A percentile compares a stretch with the other conserved stretches of the same genome.
Evolutionary conservation across 495 filamentous ascomycete species (phyloP).

Genomic region (Hypoxylon lienhwacheense): DNA sequence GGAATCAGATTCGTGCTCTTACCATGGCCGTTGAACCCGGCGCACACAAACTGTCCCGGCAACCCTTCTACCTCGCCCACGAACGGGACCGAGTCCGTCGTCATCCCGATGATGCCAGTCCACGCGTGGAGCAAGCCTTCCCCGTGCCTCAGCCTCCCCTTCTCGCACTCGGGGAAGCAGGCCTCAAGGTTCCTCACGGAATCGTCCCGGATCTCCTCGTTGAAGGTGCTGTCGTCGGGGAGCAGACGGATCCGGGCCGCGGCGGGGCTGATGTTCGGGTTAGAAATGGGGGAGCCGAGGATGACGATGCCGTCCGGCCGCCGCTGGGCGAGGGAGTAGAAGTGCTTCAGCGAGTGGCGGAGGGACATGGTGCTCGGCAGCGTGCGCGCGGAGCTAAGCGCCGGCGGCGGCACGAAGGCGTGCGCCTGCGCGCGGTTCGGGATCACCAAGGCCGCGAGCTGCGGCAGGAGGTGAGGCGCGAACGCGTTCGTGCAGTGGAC

Average conservation of each 20-base stretch:
- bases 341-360: constrained; percentile 36
- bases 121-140: constrained; percentile 36
- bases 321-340: constrained; percentile 34
- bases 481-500: constrained; percentile 41
- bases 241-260: constrained; percentile 11
- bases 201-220: constrained; percentile 34
- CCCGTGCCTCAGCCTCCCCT: constrained; percentile 18
- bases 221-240: constrained; percentile 26
- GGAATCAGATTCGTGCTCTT: neutral
- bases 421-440: constrained; percentile 38
- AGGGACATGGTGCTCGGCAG: constrained; percentile 36
- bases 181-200: constrained; percentile 21
- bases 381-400: constrained; percentile 11
- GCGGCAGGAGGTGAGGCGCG: constrained; percentile 33
- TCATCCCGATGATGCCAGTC: constrained; percentile 41
- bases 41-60: constrained; percentile 37
- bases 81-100: constrained; percentile 37
- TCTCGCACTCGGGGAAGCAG: constrained; percentile 25
- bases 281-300: constrained; percentile 32
- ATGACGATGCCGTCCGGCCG: constrained; percentile 34
- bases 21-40: constrained; percentile 40
- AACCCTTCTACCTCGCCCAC: constrained; percentile 26
- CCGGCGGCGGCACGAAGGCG: constrained; percentile 29
- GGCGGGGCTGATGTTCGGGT: constrained; percentile 24
- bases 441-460: constrained; percentile 21